Evolutionary conservation across 805 yeast genomes (phyloP).

Genomic region (Debaryomyces prosopidis): DNA sequence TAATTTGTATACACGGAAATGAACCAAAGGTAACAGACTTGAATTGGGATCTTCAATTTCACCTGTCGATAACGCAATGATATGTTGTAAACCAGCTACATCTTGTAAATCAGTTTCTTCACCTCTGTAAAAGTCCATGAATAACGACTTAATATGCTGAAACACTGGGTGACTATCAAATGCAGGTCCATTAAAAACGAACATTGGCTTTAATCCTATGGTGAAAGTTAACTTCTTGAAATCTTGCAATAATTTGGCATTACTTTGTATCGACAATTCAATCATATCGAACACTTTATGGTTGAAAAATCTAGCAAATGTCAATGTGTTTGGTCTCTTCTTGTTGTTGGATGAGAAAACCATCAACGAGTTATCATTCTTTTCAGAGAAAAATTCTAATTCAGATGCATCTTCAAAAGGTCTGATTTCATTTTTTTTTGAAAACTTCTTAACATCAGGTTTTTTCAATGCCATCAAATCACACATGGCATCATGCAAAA

Average conservation of each 20-base stretch:
- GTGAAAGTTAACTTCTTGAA: conserved; percentile 80
- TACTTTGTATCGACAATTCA: conserved; percentile 72
- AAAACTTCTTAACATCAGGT: conserved; percentile 84
- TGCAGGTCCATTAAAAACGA: conserved; percentile 87
- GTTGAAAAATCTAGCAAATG: conserved; percentile 87
- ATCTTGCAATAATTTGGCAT: conserved; percentile 69
- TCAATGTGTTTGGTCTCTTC: conserved; percentile 89
- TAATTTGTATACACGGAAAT: conserved; percentile 88
- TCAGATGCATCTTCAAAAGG: conserved; percentile 90
- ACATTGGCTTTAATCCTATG: conserved; percentile 92
- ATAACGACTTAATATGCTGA: conserved; percentile 82
- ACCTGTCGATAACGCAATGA: conserved; percentile 76
- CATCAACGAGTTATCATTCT: conserved; percentile 85
- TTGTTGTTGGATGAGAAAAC: conserved; percentile 80
- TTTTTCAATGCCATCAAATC: conserved; percentile 89
- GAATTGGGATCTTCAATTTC: conserved; percentile 76
- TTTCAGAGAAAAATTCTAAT: conserved; percentile 90
- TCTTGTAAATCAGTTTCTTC: conserved; percentile 80
- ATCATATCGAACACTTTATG: conserved; percentile 91
- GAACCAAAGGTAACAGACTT: conserved; percentile 70
- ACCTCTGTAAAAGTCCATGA: conserved; percentile 88
- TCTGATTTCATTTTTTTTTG: conserved; percentile 81
- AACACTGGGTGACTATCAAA: conserved; percentile 88
- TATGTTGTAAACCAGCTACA: conserved; percentile 91
- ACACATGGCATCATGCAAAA: conserved; percentile 83